These are phyloP conservation scores for Xylaria sp. DNA, from an alignment of 2,329 filamentous ascomycete genomes.

Conservation along the genomic window DNA sequence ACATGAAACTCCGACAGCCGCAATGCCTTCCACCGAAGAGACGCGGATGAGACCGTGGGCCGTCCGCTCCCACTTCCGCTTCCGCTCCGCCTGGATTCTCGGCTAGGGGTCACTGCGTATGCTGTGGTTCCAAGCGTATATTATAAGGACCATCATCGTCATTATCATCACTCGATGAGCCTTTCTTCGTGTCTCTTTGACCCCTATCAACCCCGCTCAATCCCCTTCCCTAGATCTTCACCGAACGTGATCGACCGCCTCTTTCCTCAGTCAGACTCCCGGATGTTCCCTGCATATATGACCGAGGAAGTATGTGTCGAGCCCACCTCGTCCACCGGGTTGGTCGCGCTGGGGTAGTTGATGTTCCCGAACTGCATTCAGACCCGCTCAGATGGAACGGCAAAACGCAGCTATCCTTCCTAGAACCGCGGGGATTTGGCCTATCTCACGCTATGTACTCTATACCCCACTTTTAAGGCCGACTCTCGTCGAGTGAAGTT, in stretches of 20 bases:
- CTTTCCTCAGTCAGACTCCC: not conserved
- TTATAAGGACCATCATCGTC: not conserved
- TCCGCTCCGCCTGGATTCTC: not conserved
- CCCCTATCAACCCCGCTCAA: not conserved
- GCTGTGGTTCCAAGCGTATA: not conserved
- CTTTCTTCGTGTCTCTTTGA: not conserved
- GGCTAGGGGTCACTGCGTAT: not conserved
- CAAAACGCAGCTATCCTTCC: conserved; percentile 19
- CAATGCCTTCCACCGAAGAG: conserved; percentile 8
- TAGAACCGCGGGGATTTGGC: not conserved
- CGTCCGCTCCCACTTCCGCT: conserved; percentile 6
- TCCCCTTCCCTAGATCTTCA: not conserved
- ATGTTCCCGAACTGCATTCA: conserved; percentile 1
- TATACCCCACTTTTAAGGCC: not conserved
- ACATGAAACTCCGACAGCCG: conserved; percentile 17
- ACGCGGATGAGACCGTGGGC: not conserved
- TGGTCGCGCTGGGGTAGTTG: not conserved
- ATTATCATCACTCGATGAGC: not conserved
- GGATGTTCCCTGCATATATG: not conserved
- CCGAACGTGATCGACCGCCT: not conserved
- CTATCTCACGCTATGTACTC: not conserved
- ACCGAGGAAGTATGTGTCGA: not conserved
- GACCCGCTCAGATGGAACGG: conserved; percentile 10
- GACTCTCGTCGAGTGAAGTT: not conserved
- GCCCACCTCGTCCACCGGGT: not conserved